Base-by-base conservation (phyloP, 371 early-diverging fungal species). In the Mucor piriformis region DNA sequence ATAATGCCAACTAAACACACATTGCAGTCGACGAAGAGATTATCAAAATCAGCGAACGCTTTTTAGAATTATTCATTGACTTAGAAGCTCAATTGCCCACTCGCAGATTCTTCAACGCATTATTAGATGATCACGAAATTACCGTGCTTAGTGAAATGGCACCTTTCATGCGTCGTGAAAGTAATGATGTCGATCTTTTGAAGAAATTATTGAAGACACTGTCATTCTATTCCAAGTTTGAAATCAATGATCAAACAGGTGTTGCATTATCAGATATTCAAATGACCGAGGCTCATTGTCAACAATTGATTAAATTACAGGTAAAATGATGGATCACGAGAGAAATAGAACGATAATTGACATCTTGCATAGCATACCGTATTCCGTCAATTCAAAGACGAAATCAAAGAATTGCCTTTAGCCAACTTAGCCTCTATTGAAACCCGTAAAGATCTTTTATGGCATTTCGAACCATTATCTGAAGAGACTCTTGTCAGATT, bases 41-140 rank as follows among this genome's bases (percentile, higher is more conserved):
- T 5, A 66, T 88, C 24, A 69, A 70, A 21, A 93, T 88, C 53
- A 81, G 83, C 57, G 90, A 89, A 50, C 83, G 92, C 13, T 84
- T 88, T 54, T 56, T 96, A 24, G 96, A 96, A 67, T 79, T 97
- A 29, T 61, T 97, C 47, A 88, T 93, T 18, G 93, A 91, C 61
- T 70, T 97, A 21, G 87, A 88, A 63, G 79, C 92, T 15, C 97
- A 96, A 73, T 70, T 96, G 29, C 89, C 96, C 2, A 96, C 98
- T 0, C 88, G 98, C 29, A 87, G 97, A 49, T 95, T 84, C 64
- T 84, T 96, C 62, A 88, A 91, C 59, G 79, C 86, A 1, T 56
- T 98, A 7, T 57, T 98, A 24, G 81, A 87, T 15, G 97, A 97
- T 63, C 91, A 90, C 61, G 83, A 93, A 38, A 63, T 96, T 29